A percentile compares a stretch with the other conserved stretches of the same genome.
phyloP scores from a whole-genome alignment of 352 stramenopile species.

The Globisporangium paddicum region DNA sequence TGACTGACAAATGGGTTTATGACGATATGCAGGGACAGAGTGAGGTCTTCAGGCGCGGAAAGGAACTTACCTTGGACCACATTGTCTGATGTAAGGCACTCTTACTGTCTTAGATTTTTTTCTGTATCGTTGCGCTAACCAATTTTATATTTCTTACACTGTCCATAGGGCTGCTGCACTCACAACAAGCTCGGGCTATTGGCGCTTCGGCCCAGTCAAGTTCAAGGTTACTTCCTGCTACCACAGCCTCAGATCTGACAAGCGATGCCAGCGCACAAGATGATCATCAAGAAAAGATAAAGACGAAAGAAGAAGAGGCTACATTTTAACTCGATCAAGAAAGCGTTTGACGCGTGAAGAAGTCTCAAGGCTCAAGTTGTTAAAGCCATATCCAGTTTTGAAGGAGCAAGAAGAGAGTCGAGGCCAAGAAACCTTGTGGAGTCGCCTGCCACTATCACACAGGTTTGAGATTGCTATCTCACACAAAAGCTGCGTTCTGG shows the following conservation, averaged over 20 bases:
- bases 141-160: neutral
- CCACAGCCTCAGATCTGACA: neutral
- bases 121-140: neutral
- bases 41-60: neutral
- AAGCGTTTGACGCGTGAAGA: neutral
- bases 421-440: neutral
- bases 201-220: neutral
- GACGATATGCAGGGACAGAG: neutral
- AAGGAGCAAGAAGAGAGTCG: neutral
- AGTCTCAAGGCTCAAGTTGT: neutral
- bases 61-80: neutral
- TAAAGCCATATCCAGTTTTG: neutral
- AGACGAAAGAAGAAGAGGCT: neutral
- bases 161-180: neutral
- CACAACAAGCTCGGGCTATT: neutral
- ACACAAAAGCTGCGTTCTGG: neutral
- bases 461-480: neutral
- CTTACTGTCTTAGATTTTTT: neutral
- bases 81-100: neutral
- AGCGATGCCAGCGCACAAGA: neutral
- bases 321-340: slow-evolving; percentile 3
- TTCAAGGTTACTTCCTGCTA: neutral
- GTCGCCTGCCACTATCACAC: neutral
- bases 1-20: neutral
- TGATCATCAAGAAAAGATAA: neutral